A percentile compares a stretch with the other conserved stretches of the same genome.
Conservation (phyloP, 2,329 filamentous ascomycete genomes). For the Acrocalymma vagum region DNA sequence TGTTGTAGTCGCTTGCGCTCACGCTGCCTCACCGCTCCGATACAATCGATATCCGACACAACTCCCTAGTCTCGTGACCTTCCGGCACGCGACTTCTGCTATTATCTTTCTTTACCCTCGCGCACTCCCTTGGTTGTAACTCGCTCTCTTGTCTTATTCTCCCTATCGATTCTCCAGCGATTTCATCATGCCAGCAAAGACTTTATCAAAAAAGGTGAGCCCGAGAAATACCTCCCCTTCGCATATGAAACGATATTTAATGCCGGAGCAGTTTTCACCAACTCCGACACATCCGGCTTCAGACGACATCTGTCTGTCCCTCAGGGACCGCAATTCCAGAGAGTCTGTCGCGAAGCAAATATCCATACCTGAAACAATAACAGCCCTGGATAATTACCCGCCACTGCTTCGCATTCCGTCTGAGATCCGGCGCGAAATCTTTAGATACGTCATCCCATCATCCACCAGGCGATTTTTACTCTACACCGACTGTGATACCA, state of each 20-base stretch:
- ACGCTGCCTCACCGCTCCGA: slow-evolving; percentile 15
- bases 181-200: slow-evolving; percentile 42
- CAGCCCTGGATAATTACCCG: slow-evolving; percentile 44
- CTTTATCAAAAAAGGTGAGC: slow-evolving; percentile 44
- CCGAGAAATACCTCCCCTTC: slow-evolving; percentile 7
- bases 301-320: slow-evolving; percentile 35
- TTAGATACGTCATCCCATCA: slow-evolving; percentile 47
- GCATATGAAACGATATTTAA: slow-evolving; percentile 23
- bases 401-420: slow-evolving; percentile 48
- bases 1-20: slow-evolving; percentile 4
- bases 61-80: not conserved
- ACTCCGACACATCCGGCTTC: slow-evolving; percentile 29
- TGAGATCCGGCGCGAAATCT: slow-evolving; percentile 48
- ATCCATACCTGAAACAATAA: slow-evolving; percentile 47
- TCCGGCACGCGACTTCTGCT: slow-evolving; percentile 1
- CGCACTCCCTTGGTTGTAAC: slow-evolving; percentile 14
- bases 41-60: slow-evolving; percentile 5
- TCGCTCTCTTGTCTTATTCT: slow-evolving; percentile 4
- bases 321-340: slow-evolving; percentile 32
- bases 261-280: slow-evolving; percentile 34
- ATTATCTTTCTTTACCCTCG: slow-evolving; percentile 7
- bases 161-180: slow-evolving; percentile 7
- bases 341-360: slow-evolving; percentile 45
- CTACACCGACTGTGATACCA: slow-evolving; percentile 54
- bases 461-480: slow-evolving; percentile 55